Conservation (phyloP, 306 rosid genomes). For the Bauhinia variegata region DNA sequence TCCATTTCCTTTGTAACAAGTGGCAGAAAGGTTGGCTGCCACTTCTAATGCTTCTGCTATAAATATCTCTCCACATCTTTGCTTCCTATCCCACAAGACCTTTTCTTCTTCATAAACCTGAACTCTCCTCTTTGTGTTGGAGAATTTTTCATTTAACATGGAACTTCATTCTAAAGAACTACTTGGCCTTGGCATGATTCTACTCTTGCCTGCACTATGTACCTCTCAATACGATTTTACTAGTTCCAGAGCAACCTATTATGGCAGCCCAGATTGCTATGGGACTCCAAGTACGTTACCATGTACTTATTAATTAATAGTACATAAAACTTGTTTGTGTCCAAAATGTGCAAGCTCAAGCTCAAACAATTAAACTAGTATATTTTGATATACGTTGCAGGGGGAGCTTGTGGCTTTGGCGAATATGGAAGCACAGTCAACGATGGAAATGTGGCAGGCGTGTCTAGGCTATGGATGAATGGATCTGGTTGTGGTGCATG, state of each 20-base stretch:
- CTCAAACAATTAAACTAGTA: too few species aligned
- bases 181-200: slow-evolving; percentile 41
- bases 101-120: not conserved
- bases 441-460: slow-evolving; percentile 78
- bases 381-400: slow-evolving; percentile 43
- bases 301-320: not conserved
- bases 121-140: slow-evolving; percentile 11
- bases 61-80: slow-evolving; percentile 46
- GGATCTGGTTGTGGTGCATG: slow-evolving; percentile 91
- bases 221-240: slow-evolving; percentile 57
- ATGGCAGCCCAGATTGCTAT: slow-evolving; percentile 87
- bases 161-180: slow-evolving; percentile 37
- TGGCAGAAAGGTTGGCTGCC: slow-evolving; percentile 39
- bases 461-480: slow-evolving; percentile 65
- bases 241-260: slow-evolving; percentile 79
- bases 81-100: slow-evolving; percentile 47
- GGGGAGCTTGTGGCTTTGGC: slow-evolving; percentile 89
- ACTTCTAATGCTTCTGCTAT: slow-evolving; percentile 46
- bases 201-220: slow-evolving; percentile 61
- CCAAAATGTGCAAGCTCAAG: too few species aligned
- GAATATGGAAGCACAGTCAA: slow-evolving; percentile 80
- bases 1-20: slow-evolving; percentile 20
- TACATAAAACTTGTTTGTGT: too few species aligned
- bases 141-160: slow-evolving; percentile 42
- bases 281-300: slow-evolving; percentile 69